Conservation (phyloP, 2,329 filamentous ascomycete species). For the Didymella pomorum region DNA sequence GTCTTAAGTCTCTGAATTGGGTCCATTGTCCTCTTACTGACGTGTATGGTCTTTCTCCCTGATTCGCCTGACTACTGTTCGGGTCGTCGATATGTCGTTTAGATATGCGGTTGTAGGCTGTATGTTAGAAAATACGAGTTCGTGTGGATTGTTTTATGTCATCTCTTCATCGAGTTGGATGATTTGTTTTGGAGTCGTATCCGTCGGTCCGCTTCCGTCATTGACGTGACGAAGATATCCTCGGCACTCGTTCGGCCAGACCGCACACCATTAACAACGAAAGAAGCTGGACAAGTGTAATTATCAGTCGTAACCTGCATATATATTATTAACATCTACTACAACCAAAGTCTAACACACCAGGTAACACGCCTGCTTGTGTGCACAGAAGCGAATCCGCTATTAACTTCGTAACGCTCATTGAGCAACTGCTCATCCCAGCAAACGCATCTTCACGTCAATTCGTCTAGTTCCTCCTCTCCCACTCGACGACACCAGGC, state of each 20-base stretch:
- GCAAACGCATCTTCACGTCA: slow-evolving; percentile 28
- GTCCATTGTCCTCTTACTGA: slow-evolving; percentile 13
- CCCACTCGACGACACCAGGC: slow-evolving; percentile 72
- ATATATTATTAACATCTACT: slow-evolving; percentile 17
- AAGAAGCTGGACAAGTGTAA: neutral
- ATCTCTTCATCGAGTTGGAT: neutral
- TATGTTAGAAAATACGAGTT: neutral
- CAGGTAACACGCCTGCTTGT: slow-evolving; percentile 13
- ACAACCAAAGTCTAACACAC: slow-evolving; percentile 21
- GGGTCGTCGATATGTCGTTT: neutral
- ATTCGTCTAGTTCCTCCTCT: slow-evolving; percentile 63
- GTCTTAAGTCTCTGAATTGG: slow-evolving; percentile 32
- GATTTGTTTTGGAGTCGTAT: slow-evolving; percentile 4
- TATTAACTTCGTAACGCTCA: slow-evolving; percentile 31
- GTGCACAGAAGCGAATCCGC: slow-evolving; percentile 19
- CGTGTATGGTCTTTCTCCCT: neutral
- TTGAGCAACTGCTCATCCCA: slow-evolving; percentile 14
- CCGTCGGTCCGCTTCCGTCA: slow-evolving; percentile 17
- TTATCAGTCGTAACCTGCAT: slow-evolving; percentile 5
- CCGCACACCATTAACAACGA: neutral
- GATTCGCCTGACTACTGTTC: neutral
- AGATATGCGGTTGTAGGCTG: neutral
- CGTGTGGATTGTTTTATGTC: neutral
- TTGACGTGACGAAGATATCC: slow-evolving; percentile 15
- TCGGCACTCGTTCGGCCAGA: slow-evolving; percentile 19